These are phyloP conservation scores for Fusarium domesticum DNA, from an alignment of 2,329 filamentous ascomycete genomes.

Conservation along the genomic window DNA sequence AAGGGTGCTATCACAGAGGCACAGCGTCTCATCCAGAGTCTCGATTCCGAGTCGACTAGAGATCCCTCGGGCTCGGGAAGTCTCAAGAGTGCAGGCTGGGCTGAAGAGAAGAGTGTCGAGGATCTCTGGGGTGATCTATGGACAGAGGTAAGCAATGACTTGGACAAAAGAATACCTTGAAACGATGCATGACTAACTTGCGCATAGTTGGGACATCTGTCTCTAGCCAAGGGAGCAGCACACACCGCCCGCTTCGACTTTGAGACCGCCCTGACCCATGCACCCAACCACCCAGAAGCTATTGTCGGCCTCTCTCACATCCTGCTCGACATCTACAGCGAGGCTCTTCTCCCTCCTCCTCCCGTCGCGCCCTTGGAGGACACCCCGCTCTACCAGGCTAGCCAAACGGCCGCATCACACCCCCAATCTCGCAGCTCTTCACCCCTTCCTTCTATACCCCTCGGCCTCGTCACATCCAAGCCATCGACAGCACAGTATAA, in stretches of 20 bases:
- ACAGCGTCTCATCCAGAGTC: constrained; percentile 65
- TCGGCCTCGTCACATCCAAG: constrained; percentile 42
- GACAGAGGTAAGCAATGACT: constrained; percentile 61
- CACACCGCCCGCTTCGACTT: constrained; percentile 73
- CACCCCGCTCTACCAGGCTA: constrained; percentile 2
- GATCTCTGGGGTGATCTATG: constrained; percentile 82
- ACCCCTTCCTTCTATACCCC: constrained; percentile 42
- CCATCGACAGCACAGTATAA: constrained; percentile 8
- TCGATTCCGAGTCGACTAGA: constrained; percentile 65
- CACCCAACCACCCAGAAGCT: constrained; percentile 73
- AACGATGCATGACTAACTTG: constrained; percentile 14
- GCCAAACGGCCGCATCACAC: background rate
- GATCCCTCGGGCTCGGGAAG: constrained; percentile 61
- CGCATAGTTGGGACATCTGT: constrained; percentile 64
- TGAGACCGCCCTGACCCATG: constrained; percentile 77
- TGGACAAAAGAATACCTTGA: background rate
- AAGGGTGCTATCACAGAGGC: constrained; percentile 80
- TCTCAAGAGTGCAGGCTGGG: constrained; percentile 69
- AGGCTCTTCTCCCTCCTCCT: constrained; percentile 60
- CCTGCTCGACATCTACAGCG: constrained; percentile 78
- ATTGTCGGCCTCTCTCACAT: constrained; percentile 82
- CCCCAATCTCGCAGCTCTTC: constrained; percentile 9
- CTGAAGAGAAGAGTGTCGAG: constrained; percentile 74
- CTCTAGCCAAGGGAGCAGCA: constrained; percentile 57
- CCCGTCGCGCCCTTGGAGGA: constrained; percentile 46